phyloP scores from a whole-genome alignment of 2,329 filamentous ascomycete genomes.

The Myriangium duriaei region DNA sequence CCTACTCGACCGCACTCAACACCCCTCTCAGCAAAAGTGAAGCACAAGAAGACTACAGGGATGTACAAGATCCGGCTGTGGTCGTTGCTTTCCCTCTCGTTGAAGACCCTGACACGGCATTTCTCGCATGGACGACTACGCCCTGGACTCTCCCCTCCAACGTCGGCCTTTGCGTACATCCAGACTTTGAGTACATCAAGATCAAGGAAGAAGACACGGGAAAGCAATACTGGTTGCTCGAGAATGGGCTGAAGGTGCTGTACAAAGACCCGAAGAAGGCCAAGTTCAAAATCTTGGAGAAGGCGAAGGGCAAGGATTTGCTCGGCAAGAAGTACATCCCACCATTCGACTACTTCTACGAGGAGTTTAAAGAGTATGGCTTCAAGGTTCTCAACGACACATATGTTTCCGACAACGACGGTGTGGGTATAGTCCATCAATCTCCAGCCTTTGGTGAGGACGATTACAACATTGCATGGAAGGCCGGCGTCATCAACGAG shows the following conservation, averaged over 20 bases:
- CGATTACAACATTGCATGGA: constrained; percentile 75
- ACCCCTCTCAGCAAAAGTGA: constrained; percentile 91
- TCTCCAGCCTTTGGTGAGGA: constrained; percentile 90
- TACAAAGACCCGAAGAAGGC: constrained; percentile 96
- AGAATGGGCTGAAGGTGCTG: constrained; percentile 65
- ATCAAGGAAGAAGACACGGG: constrained; percentile 70
- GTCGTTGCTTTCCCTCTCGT: constrained; percentile 74
- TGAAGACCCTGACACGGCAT: constrained; percentile 58
- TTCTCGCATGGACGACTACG: constrained; percentile 84
- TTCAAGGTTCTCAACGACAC: constrained; percentile 73
- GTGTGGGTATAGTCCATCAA: constrained; percentile 90
- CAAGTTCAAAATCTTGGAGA: constrained; percentile 71
- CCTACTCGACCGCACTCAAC: constrained; percentile 81
- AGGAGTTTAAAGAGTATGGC: constrained; percentile 72
- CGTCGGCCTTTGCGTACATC: constrained; percentile 62
- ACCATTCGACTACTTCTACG: constrained; percentile 79
- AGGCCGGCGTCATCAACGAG: constrained; percentile 64
- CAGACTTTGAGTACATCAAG: constrained; percentile 78
- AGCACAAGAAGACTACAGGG: constrained; percentile 87
- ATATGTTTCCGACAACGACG: constrained; percentile 81
- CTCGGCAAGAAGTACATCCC: constrained; percentile 81
- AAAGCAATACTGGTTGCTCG: constrained; percentile 74
- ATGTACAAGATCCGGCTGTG: constrained; percentile 79
- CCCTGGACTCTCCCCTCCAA: constrained; percentile 80
- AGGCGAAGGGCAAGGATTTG: constrained; percentile 73